Evolutionary conservation across 2,329 filamentous ascomycete genomes (phyloP).

Genomic region (Trichophyton simii): DNA sequence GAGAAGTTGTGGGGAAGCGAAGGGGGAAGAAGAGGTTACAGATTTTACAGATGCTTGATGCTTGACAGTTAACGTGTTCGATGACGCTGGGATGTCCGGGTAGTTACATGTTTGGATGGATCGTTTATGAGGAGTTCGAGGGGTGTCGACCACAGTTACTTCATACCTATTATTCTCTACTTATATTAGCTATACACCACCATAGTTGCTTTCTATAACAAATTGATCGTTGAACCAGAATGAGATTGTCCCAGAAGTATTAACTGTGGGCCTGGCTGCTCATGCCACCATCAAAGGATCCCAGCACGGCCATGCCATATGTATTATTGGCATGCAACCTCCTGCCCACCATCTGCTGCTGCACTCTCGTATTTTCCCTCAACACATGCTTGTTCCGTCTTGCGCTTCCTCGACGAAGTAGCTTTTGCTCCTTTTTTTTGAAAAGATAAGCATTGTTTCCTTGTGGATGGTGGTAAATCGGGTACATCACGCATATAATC

Average conservation of each 20-base stretch:
- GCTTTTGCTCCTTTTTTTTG: not conserved
- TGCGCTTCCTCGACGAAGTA: too few relatives aligned
- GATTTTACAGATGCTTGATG: not conserved
- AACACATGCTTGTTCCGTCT: not conserved
- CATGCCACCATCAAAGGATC: not conserved
- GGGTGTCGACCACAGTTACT: not conserved
- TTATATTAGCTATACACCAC: too few relatives aligned
- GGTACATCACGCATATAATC: not conserved
- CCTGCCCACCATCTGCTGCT: not conserved
- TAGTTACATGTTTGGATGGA: not conserved
- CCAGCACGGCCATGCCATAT: not conserved
- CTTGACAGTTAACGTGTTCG: not conserved
- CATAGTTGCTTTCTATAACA: too few relatives aligned
- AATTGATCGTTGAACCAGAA: not conserved
- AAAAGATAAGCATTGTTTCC: not conserved
- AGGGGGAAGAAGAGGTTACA: not conserved
- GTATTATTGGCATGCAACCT: not conserved
- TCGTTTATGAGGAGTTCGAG: conserved; percentile 2
- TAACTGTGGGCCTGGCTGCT: not conserved
- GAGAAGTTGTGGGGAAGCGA: not conserved
- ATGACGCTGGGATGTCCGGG: not conserved
- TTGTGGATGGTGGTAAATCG: not conserved
- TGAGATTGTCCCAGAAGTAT: not conserved
- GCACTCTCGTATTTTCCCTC: not conserved
- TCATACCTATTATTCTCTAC: too few relatives aligned